Evolutionary conservation across 1,284 basidiomycete genomes (phyloP).

Genomic region (Tilletia horrida): DNA sequence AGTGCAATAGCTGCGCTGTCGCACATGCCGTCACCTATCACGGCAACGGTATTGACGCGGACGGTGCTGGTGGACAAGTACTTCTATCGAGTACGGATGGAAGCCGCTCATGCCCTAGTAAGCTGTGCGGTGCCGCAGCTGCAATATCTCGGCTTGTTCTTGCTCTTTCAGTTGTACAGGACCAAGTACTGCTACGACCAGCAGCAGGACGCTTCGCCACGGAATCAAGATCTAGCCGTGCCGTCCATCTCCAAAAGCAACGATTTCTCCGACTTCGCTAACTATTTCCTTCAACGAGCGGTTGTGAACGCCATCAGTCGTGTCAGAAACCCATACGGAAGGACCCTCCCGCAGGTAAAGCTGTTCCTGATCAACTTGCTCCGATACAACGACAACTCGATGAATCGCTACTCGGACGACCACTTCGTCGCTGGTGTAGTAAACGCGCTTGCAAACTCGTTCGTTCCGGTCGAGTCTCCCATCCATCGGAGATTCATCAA

Average conservation of each 20-base stretch:
- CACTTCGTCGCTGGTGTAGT: conserved; percentile 86
- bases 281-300: conserved; percentile 90
- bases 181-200: conserved; percentile 77
- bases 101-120: conserved; percentile 82
- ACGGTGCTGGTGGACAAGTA: conserved; percentile 93
- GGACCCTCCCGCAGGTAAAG: conserved; percentile 80
- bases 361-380: conserved; percentile 86
- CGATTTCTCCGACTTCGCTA: conserved; percentile 83
- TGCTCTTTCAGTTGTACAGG: conserved; percentile 87
- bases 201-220: background rate
- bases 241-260: conserved; percentile 89
- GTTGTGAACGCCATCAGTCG: conserved; percentile 77
- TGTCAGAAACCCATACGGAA: conserved; percentile 74
- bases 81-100: conserved; percentile 93
- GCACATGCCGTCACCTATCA: conserved; percentile 77
- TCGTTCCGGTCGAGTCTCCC: conserved; percentile 58
- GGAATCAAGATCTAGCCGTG: conserved; percentile 37
- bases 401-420: conserved; percentile 86
- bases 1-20: conserved; percentile 60
- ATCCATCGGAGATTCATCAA: conserved; percentile 28
- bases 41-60: conserved; percentile 85
- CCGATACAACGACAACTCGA: conserved; percentile 89
- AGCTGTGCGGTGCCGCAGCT: conserved; percentile 77
- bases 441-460: conserved; percentile 73
- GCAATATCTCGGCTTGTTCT: conserved; percentile 86